Conservation (phyloP, 768 basidiomycete species). For the Boletus reticulatus region DNA sequence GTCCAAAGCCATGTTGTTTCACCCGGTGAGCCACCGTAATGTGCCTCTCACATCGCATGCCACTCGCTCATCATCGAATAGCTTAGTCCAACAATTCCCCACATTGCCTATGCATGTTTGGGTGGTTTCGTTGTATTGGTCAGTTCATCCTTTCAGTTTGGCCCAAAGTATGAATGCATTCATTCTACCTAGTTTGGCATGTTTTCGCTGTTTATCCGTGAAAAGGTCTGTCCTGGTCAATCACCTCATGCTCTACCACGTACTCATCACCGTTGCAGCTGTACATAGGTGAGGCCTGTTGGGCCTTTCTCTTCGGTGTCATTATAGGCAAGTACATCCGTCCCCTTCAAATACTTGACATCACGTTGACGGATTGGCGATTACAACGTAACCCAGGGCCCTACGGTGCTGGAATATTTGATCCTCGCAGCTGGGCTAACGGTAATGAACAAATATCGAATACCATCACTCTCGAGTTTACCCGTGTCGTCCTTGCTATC, state of each 20-base stretch:
- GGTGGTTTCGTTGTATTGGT: slow-evolving; percentile 82
- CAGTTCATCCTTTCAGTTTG: slow-evolving; percentile 24
- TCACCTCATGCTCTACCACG: background rate
- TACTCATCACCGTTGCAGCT: slow-evolving; percentile 41
- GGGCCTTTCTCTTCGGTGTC: slow-evolving; percentile 92
- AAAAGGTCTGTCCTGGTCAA: slow-evolving; percentile 51
- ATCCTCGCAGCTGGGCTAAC: slow-evolving; percentile 75
- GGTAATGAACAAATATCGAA: slow-evolving; percentile 51
- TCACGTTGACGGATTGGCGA: slow-evolving; percentile 1
- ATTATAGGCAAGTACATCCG: slow-evolving; percentile 61
- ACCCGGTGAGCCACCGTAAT: slow-evolving; percentile 40
- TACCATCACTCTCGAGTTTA: slow-evolving; percentile 83
- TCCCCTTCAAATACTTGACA: background rate
- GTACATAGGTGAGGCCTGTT: slow-evolving; percentile 95
- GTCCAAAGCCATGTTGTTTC: slow-evolving; percentile 41
- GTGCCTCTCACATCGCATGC: background rate
- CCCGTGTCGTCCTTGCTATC: slow-evolving; percentile 90
- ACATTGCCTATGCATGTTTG: slow-evolving; percentile 75
- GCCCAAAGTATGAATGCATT: background rate
- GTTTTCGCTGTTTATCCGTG: slow-evolving; percentile 90
- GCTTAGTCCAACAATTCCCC: slow-evolving; percentile 57
- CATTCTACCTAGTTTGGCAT: slow-evolving; percentile 71
- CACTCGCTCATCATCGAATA: slow-evolving; percentile 8
- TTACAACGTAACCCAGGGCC: slow-evolving; percentile 52
- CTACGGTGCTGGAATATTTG: slow-evolving; percentile 75